These are phyloP conservation scores for Scleromitrula shiraiana DNA, from an alignment of 2,329 filamentous ascomycete genomes.

Conservation along the genomic window DNA sequence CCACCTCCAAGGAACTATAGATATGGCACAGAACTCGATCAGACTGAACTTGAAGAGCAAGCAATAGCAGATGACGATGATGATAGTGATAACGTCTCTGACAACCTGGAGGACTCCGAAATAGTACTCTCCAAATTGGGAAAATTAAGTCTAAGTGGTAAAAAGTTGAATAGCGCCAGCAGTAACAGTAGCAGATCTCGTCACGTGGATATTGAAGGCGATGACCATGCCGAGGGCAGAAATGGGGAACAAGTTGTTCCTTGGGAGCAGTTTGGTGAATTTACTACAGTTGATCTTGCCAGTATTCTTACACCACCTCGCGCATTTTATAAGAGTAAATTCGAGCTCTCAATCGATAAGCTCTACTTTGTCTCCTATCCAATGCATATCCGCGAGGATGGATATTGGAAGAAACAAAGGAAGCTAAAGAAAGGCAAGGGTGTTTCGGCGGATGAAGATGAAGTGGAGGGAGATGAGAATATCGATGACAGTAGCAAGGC, in stretches of 20 bases:
- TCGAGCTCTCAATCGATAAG: conserved; percentile 75
- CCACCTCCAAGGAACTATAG: conserved; percentile 24
- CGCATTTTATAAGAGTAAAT: conserved; percentile 71
- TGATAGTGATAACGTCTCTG: conserved; percentile 30
- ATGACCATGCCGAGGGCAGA: conserved; percentile 43
- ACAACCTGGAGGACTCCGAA: conserved; percentile 42
- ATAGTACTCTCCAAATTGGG: conserved; percentile 10
- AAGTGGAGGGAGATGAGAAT: conserved; percentile 6
- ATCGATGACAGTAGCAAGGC: conserved; percentile 5
- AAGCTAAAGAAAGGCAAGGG: conserved; percentile 31
- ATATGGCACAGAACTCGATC: conserved; percentile 30
- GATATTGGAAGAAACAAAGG: conserved; percentile 60
- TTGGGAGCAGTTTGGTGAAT: conserved; percentile 67
- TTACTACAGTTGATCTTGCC: conserved; percentile 69
- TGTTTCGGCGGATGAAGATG: conserved; percentile 12
- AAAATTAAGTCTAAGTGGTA: conserved; percentile 15
- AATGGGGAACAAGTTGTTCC: conserved; percentile 51
- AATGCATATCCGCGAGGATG: conserved; percentile 71
- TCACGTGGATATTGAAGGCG: conserved; percentile 23
- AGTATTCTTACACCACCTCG: conserved; percentile 69
- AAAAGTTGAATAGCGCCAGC: not conserved
- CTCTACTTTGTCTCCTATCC: conserved; percentile 76
- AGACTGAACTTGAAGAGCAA: conserved; percentile 16
- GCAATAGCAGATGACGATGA: conserved; percentile 21
- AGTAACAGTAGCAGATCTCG: conserved; percentile 5